These are phyloP conservation scores for Polytolypa hystricis DNA, from an alignment of 2,329 filamentous ascomycete genomes.

Conservation along the genomic window DNA sequence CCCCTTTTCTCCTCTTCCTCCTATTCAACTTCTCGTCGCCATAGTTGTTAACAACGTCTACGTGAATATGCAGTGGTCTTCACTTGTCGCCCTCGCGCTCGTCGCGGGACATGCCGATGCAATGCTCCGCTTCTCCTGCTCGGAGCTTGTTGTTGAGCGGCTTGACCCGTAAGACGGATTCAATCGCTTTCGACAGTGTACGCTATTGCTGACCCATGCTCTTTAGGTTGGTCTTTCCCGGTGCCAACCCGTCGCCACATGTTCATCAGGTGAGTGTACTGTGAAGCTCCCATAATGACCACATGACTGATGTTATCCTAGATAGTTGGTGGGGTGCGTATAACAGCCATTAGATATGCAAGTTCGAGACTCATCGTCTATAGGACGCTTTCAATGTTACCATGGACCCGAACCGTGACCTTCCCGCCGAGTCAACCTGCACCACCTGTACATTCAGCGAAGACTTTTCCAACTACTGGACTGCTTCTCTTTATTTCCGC, in stretches of 20 bases:
- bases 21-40: no score
- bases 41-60: no score
- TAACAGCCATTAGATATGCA: no score
- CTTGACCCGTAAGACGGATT: no score
- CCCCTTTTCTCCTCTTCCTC: no score
- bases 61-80: constrained; percentile 1
- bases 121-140: neutral
- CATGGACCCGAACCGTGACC: constrained; percentile 30
- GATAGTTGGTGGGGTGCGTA: no score
- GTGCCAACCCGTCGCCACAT: constrained; percentile 33
- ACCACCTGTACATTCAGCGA: constrained; percentile 34
- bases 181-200: no score
- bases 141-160: constrained; percentile 29
- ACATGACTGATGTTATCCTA: no score
- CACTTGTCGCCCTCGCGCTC: neutral
- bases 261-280: constrained; percentile 39
- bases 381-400: constrained; percentile 37
- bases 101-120: neutral
- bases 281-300: no score
- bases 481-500: constrained; percentile 38
- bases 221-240: constrained; percentile 38
- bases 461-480: constrained; percentile 40
- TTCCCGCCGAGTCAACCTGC: constrained; percentile 18
- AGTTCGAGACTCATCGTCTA: no score
- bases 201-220: no score